Evolutionary conservation across 306 rosid species (phyloP), one percentile per base, ranked within the genome.

Genomic region (Dalbergia cultrata): DNA sequence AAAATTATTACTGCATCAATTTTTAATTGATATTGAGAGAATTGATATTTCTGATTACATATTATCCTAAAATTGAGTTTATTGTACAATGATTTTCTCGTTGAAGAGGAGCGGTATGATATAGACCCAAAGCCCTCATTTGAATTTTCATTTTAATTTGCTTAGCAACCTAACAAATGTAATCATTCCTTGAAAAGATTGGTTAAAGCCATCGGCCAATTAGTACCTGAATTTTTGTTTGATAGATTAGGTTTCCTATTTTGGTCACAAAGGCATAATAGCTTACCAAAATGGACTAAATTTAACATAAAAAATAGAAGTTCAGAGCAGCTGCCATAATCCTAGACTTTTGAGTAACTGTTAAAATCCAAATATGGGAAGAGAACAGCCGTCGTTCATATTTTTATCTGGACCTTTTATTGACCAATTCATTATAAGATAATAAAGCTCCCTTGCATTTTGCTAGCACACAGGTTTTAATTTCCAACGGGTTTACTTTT

Each of bases 241-340:
- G 80, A 17, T 61, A 16, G 13, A 14, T 35, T 35, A 63, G 69
- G 47, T 12, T 59, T 9, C 37, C 8, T 12, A 19, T 59, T 59
- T 11, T 59, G 35, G 64, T 11, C 7, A 31, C 67, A 13, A 33
- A 14, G 13, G 67, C 67, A 33, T 3, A 75, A 31, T 75, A n/a
- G 70, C 45, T 44, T 45, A 10, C 56, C 47, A 59, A 11, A 60
- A 31, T 74, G 70, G 79, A 74, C 70, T 44, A 14, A 47, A 45
- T n/a, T 47, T 11, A 62, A 61, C 9, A 45, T 26, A 19, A 44
- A 75, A 31, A 75, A 60, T 13, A 39, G 19, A 37, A 33, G 19
- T 41, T 47, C 67, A 13, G 9, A 4, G 13, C 21, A 58, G 54
- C 22, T 39, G 37, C 22, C 54, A 35, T 18, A 45, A 21, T 19